Evolutionary conservation across 768 basidiomycete species (phyloP).

Genomic region (Pleurotus giganteus): DNA sequence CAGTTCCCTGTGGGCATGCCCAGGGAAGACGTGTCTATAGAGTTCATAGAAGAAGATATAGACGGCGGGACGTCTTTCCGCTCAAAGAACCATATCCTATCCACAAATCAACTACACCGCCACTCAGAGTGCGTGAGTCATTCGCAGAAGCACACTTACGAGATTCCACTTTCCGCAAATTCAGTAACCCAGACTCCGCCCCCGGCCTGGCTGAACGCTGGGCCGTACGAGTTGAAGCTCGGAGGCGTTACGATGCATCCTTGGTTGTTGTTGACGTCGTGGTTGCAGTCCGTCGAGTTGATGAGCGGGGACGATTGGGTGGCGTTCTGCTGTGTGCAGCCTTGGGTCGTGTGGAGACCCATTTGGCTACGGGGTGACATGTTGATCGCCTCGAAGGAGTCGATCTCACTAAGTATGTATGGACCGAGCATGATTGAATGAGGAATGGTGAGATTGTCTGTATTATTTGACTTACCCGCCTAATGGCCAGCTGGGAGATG

Average conservation of each 20-base stretch:
- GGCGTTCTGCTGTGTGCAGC: conserved; percentile 36
- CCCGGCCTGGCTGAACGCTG: conserved; percentile 57
- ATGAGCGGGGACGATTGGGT: conserved; percentile 53
- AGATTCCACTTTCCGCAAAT: conserved; percentile 61
- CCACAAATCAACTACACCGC: background rate
- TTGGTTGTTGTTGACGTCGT: conserved; percentile 48
- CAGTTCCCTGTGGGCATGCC: conserved; percentile 73
- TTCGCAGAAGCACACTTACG: conserved; percentile 42
- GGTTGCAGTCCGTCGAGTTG: conserved; percentile 60
- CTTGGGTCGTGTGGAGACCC: conserved; percentile 50
- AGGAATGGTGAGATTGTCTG: background rate
- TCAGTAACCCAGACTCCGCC: conserved; percentile 83
- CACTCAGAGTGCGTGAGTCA: background rate
- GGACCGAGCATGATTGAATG: background rate
- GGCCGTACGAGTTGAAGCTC: conserved; percentile 55
- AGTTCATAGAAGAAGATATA: conserved; percentile 46
- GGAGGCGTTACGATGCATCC: conserved; percentile 67
- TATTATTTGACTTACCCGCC: conserved; percentile 43
- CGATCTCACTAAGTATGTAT: conserved; percentile 52
- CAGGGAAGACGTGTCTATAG: conserved; percentile 52
- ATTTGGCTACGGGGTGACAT: conserved; percentile 50
- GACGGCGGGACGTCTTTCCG: conserved; percentile 46
- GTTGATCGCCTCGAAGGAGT: conserved; percentile 82
- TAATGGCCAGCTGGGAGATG: conserved; percentile 56
- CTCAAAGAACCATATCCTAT: conserved; percentile 64